Conservation (phyloP, 805 yeast genomes). For the Maudiozyma saulgeensis region DNA sequence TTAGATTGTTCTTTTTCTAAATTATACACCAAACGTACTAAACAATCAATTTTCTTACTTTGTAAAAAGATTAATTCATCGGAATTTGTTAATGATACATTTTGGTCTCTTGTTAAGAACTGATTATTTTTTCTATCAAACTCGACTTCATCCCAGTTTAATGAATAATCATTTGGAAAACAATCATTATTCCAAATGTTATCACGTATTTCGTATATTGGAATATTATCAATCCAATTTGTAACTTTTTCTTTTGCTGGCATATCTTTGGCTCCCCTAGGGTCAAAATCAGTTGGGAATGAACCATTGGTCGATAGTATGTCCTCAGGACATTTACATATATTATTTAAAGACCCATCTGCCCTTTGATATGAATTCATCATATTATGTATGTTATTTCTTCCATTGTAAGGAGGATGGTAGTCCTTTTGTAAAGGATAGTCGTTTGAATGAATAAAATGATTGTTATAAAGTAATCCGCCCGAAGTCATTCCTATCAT, state of each 20-base stretch:
- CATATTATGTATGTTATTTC: background rate
- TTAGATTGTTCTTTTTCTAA: background rate
- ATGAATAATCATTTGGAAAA: constrained; percentile 15
- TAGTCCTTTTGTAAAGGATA: background rate
- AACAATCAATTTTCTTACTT: constrained; percentile 14
- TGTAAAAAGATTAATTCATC: constrained; percentile 20
- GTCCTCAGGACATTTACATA: background rate
- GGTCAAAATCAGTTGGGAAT: constrained; percentile 47
- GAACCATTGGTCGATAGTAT: constrained; percentile 4
- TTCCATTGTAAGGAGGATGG: background rate
- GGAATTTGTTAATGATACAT: background rate
- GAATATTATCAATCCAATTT: constrained; percentile 53
- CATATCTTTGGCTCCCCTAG: constrained; percentile 56
- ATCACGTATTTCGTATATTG: constrained; percentile 28
- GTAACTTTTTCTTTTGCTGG: constrained; percentile 54
- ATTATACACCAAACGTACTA: constrained; percentile 14
- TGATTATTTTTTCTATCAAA: constrained; percentile 11
- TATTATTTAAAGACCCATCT: background rate
- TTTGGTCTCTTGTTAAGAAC: background rate
- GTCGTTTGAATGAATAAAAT: background rate
- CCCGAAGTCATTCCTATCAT: background rate
- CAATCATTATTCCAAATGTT: constrained; percentile 16
- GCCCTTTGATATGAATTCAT: background rate
- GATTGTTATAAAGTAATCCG: background rate
- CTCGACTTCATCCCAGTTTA: constrained; percentile 29